Conservation (phyloP, 1,139 yeast species). For the Geotrichum reessii region DNA sequence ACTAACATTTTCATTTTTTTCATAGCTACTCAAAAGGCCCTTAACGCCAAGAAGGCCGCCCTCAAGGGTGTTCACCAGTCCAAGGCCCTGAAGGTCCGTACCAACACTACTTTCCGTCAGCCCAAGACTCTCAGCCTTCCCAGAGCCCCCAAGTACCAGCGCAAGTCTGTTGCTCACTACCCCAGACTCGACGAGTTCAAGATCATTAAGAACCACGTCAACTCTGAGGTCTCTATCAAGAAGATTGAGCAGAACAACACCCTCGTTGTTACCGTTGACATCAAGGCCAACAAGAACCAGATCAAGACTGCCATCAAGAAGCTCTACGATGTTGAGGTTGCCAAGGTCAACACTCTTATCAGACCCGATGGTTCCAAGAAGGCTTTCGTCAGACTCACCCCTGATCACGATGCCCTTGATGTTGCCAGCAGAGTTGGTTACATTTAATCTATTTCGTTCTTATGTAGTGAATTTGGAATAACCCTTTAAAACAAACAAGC, state of each 20-base stretch:
- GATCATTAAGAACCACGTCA: slow-evolving; percentile 90
- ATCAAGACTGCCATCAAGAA: slow-evolving; percentile 98
- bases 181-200: slow-evolving; percentile 96
- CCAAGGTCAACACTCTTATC: slow-evolving; percentile 90
- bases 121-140: slow-evolving; percentile 96
- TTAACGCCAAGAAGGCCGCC: slow-evolving; percentile 98
- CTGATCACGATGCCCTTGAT: slow-evolving; percentile 99
- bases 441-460: slow-evolving; percentile 48
- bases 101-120: slow-evolving; percentile 90
- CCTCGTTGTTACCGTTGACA: slow-evolving; percentile 95
- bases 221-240: slow-evolving; percentile 98
- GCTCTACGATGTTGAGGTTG: slow-evolving; percentile 93
- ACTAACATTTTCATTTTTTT: no score
- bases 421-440: slow-evolving; percentile 99
- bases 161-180: slow-evolving; percentile 96
- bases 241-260: slow-evolving; percentile 99
- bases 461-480: slow-evolving; percentile 2
- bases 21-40: slow-evolving; percentile 54
- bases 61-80: slow-evolving; percentile 93
- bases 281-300: slow-evolving; percentile 96
- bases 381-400: slow-evolving; percentile 98
- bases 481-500: not conserved
- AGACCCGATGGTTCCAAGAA: slow-evolving; percentile 99
- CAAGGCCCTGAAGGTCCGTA: slow-evolving; percentile 90
- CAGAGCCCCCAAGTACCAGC: slow-evolving; percentile 91